Conservation (phyloP, 2,329 filamentous ascomycete genomes). For the Geoglossum cookeanum region DNA sequence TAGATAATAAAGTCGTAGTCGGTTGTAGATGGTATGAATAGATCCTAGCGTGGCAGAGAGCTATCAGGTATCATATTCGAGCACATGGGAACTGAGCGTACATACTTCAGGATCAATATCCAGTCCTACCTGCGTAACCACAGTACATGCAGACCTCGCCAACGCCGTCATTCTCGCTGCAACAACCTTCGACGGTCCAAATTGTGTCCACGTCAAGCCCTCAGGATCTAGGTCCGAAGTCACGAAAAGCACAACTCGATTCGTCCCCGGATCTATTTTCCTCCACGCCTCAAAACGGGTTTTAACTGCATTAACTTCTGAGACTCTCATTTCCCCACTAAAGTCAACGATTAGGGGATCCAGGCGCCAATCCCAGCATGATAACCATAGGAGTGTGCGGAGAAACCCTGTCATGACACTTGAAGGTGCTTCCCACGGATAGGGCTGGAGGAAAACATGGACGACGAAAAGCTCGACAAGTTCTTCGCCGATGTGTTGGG, state of each 20-base stretch:
- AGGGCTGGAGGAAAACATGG: constrained; percentile 59
- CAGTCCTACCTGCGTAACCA: constrained; percentile 34
- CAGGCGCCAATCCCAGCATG: constrained; percentile 80
- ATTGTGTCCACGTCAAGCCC: constrained; percentile 64
- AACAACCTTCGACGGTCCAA: constrained; percentile 58
- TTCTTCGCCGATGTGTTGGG: constrained; percentile 56
- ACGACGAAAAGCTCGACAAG: constrained; percentile 69
- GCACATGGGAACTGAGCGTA: neutral
- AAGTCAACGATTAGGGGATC: constrained; percentile 69
- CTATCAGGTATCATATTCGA: neutral
- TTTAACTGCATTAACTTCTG: constrained; percentile 42
- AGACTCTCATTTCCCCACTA: constrained; percentile 36
- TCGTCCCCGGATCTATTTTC: constrained; percentile 75
- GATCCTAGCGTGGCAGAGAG: constrained; percentile 15
- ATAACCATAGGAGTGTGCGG: constrained; percentile 58
- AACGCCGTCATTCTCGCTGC: constrained; percentile 68
- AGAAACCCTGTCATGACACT: constrained; percentile 65
- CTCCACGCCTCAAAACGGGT: constrained; percentile 69
- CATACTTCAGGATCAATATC: constrained; percentile 28
- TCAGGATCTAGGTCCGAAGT: constrained; percentile 61
- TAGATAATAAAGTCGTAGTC: constrained; percentile 82
- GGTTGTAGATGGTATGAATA: constrained; percentile 53
- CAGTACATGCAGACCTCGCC: constrained; percentile 52
- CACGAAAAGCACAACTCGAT: constrained; percentile 60
- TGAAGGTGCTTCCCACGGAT: constrained; percentile 62